Conservation (phyloP, 768 basidiomycete species). For the Neoboletus brunneissimus region DNA sequence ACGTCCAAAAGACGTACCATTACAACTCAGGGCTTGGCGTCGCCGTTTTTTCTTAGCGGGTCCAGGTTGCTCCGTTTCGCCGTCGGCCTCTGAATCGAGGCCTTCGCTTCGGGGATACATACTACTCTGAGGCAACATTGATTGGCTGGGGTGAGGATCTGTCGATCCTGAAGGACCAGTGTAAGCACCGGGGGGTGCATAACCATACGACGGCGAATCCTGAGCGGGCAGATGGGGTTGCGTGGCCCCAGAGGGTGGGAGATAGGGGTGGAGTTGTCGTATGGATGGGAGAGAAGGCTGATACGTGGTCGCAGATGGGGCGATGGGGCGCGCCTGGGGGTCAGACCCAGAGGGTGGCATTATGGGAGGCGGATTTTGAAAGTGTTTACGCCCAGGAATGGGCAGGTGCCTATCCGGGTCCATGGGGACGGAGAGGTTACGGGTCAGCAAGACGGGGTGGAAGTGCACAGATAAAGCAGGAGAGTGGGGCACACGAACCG, state of each 20-base stretch:
- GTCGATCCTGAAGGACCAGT: constrained; percentile 25
- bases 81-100: constrained; percentile 58
- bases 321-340: constrained; percentile 28
- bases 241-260: constrained; percentile 47
- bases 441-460: constrained; percentile 19
- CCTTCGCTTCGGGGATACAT: constrained; percentile 35
- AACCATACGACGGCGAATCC: constrained; percentile 27
- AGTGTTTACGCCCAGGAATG: constrained; percentile 31
- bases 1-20: constrained; percentile 49
- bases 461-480: constrained; percentile 14
- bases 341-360: constrained; percentile 27
- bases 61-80: constrained; percentile 45
- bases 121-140: constrained; percentile 19
- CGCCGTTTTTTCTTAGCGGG: constrained; percentile 82
- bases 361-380: constrained; percentile 26
- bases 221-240: constrained; percentile 28
- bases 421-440: constrained; percentile 23
- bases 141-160: constrained; percentile 25
- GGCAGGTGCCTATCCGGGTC: constrained; percentile 38
- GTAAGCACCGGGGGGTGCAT: constrained; percentile 23
- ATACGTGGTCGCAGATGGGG: constrained; percentile 20
- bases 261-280: constrained; percentile 63
- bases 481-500: constrained; percentile 25
- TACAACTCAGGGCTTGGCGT: constrained; percentile 81
- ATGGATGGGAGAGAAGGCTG: constrained; percentile 57